These are phyloP conservation scores for Mycena alexandri DNA, from an alignment of 768 basidiomycete species.

Conservation along the genomic window DNA sequence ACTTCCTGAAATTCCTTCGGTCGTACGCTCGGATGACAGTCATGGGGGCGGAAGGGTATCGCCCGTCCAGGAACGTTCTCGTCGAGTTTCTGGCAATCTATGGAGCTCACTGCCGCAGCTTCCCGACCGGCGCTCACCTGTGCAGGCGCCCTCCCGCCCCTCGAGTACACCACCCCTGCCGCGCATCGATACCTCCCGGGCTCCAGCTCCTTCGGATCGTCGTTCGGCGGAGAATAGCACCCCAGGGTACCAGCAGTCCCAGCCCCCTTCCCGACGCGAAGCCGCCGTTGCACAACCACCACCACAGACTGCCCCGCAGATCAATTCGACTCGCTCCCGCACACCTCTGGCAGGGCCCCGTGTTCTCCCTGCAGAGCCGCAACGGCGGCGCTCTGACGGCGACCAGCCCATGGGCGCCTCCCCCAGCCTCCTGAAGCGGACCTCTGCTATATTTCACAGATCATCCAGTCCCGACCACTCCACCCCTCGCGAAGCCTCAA, in stretches of 20 bases:
- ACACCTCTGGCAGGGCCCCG: slow-evolving; percentile 41
- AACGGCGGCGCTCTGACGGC: slow-evolving; percentile 62
- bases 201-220: neutral
- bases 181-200: slow-evolving; percentile 30
- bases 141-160: slow-evolving; percentile 26
- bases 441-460: slow-evolving; percentile 27
- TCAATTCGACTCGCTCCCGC: slow-evolving; percentile 35
- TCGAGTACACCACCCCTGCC: slow-evolving; percentile 36
- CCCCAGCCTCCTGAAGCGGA: slow-evolving; percentile 21
- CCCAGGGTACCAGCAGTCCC: neutral
- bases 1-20: slow-evolving; percentile 22
- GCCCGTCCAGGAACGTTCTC: slow-evolving; percentile 9
- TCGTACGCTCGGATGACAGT: slow-evolving; percentile 33
- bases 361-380: slow-evolving; percentile 43
- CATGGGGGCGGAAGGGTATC: slow-evolving; percentile 8
- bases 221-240: neutral
- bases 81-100: slow-evolving; percentile 25
- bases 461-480: slow-evolving; percentile 7
- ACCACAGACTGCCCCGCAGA: slow-evolving; percentile 20
- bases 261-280: slow-evolving; percentile 26
- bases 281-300: slow-evolving; percentile 7
- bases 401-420: slow-evolving; percentile 46
- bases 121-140: slow-evolving; percentile 19
- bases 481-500: neutral
- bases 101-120: slow-evolving; percentile 28